phyloP scores from a whole-genome alignment of 768 basidiomycete genomes.

The Podaxis sp. region DNA sequence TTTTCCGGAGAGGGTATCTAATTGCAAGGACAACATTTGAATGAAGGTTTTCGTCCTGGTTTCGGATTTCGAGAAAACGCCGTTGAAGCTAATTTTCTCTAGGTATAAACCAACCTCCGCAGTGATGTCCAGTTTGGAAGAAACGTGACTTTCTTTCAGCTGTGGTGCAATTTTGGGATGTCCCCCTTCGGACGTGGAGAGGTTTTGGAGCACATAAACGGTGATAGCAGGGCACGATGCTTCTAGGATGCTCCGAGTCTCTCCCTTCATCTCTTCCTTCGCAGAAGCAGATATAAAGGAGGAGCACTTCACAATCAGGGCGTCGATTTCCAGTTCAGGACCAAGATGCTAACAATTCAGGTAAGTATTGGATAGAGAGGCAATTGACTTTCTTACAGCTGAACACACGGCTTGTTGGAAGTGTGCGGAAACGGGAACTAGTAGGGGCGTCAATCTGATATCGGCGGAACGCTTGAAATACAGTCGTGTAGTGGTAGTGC shows the following conservation, averaged over 20 bases:
- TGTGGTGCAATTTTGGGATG: slow-evolving; percentile 26
- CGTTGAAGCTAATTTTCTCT: background rate
- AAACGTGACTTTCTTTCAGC: slow-evolving; percentile 18
- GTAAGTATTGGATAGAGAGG: background rate
- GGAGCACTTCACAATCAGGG: slow-evolving; percentile 35
- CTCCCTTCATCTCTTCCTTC: slow-evolving; percentile 1
- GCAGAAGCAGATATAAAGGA: slow-evolving; percentile 4
- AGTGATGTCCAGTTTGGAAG: slow-evolving; percentile 31
- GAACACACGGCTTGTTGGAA: slow-evolving; percentile 49
- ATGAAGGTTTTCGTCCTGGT: slow-evolving; percentile 23
- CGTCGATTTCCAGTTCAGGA: slow-evolving; percentile 40
- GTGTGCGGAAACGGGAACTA: slow-evolving; percentile 40
- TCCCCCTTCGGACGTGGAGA: slow-evolving; percentile 36
- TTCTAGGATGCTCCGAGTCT: background rate
- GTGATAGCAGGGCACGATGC: slow-evolving; percentile 20
- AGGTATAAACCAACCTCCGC: slow-evolving; percentile 5
- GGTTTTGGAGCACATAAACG: slow-evolving; percentile 48
- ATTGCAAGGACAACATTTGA: slow-evolving; percentile 20
- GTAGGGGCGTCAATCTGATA: slow-evolving; percentile 55
- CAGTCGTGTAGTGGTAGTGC: slow-evolving; percentile 41
- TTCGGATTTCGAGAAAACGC: background rate
- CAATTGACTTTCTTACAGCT: slow-evolving; percentile 36
- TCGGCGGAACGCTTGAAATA: slow-evolving; percentile 36
- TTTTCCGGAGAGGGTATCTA: slow-evolving; percentile 35
- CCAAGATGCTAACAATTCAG: slow-evolving; percentile 26